A percentile compares a stretch with the other conserved stretches of the same genome.
These are phyloP conservation scores for Lentinula lateritia DNA, from an alignment of 768 basidiomycete species.

Conservation along the genomic window DNA sequence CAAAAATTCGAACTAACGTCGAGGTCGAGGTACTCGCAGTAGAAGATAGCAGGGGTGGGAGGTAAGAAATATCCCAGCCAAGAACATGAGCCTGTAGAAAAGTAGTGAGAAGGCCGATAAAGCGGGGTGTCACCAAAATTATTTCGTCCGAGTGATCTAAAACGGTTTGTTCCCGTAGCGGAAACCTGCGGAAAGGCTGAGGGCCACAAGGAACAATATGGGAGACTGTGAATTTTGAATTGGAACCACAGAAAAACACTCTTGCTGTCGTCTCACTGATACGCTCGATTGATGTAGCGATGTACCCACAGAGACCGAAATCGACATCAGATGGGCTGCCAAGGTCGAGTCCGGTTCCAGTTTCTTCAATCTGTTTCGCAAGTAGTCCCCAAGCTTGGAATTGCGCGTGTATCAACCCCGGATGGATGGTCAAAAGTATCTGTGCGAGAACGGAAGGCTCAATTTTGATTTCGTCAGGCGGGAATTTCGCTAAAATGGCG, in stretches of 20 bases:
- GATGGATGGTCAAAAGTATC: conserved; percentile 54
- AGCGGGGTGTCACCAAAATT: conserved; percentile 43
- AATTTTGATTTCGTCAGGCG: conserved; percentile 30
- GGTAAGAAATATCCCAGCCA: conserved; percentile 59
- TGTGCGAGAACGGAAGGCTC: conserved; percentile 46
- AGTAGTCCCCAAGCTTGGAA: conserved; percentile 62
- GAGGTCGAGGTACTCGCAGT: conserved; percentile 60
- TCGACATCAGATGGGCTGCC: conserved; percentile 40
- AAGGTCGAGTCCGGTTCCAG: conserved; percentile 43
- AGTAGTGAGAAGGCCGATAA: conserved; percentile 52
- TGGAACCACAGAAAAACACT: conserved; percentile 35
- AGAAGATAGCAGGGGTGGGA: conserved; percentile 52
- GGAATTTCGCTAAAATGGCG: conserved; percentile 41
- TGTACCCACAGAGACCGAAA: conserved; percentile 53
- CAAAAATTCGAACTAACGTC: conserved; percentile 49
- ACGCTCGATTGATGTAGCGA: conserved; percentile 32
- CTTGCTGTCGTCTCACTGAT: conserved; percentile 32
- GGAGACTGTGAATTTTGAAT: conserved; percentile 14
- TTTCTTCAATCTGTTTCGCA: conserved; percentile 47
- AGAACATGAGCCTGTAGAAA: conserved; percentile 60
- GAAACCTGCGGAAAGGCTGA: conserved; percentile 38
- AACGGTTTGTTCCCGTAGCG: conserved; percentile 26
- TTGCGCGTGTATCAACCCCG: conserved; percentile 47
- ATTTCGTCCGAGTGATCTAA: conserved; percentile 12
- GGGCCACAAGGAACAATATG: conserved; percentile 47